Percentiles rank a stretch among this genome's conserved stretches.
phyloP scores from a whole-genome alignment of 305 asterid genomes.

The Fraxinus xanthoxyloides region DNA sequence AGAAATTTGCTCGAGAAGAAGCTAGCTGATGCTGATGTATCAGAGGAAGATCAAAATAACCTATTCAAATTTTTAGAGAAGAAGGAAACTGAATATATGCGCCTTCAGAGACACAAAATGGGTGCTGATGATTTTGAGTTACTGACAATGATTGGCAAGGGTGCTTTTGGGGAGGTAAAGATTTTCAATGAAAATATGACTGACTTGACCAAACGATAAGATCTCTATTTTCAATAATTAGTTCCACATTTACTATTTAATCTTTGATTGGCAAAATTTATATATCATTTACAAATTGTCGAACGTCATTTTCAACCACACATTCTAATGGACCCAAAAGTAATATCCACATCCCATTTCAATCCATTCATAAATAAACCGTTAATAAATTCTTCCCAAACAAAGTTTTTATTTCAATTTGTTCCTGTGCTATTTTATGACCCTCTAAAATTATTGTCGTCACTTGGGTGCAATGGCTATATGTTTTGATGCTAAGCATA shows the following conservation, averaged over 20 bases:
- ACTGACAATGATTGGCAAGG: slow-evolving; percentile 95
- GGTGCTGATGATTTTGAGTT: slow-evolving; percentile 94
- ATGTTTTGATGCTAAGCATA: background rate
- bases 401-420: slow-evolving; percentile 1
- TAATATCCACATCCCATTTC: background rate
- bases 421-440: background rate
- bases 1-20: slow-evolving; percentile 80
- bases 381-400: background rate
- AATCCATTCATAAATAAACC: background rate
- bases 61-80: slow-evolving; percentile 82
- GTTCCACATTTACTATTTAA: slow-evolving; percentile 10
- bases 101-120: slow-evolving; percentile 95
- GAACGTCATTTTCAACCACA: background rate
- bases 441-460: background rate
- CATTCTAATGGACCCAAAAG: background rate
- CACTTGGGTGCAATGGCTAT: slow-evolving; percentile 11
- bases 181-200: slow-evolving; percentile 6
- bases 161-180: slow-evolving; percentile 98
- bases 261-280: background rate
- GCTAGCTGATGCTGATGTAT: slow-evolving; percentile 96
- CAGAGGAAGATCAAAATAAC: slow-evolving; percentile 95
- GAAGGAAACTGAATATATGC: slow-evolving; percentile 99
- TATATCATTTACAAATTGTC: background rate
- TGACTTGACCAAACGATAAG: background rate
- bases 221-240: background rate